Evolutionary conservation across 2,329 filamentous ascomycete genomes (phyloP).

Genomic region (Westerdykella sp.): DNA sequence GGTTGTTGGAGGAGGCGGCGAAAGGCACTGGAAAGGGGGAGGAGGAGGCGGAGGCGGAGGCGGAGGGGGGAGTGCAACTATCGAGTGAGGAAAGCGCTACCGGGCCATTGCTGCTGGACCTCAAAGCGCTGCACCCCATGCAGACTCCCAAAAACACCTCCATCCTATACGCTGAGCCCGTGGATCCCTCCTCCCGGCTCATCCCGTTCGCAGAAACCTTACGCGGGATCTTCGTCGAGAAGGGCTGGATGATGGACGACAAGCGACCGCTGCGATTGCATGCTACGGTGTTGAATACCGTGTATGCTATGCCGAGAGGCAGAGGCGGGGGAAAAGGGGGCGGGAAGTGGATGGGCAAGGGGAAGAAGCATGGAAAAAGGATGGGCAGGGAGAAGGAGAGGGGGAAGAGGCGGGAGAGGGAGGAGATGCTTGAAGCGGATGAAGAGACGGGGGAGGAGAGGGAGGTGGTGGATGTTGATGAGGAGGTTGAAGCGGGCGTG

Average conservation of each 20-base stretch:
- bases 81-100: conserved; percentile 13
- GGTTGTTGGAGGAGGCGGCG: conserved; percentile 31
- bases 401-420: background rate
- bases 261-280: conserved; percentile 66
- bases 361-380: background rate
- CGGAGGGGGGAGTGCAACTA: background rate
- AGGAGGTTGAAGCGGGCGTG: conserved; percentile 1
- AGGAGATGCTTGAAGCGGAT: conserved; percentile 1
- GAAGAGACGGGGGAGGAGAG: background rate
- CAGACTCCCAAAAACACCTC: conserved; percentile 51
- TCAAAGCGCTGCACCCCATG: conserved; percentile 55
- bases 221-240: conserved; percentile 48
- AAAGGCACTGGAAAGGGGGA: conserved; percentile 6
- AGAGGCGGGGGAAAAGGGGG: conserved; percentile 23
- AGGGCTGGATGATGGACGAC: conserved; percentile 53
- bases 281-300: conserved; percentile 79
- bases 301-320: conserved; percentile 56
- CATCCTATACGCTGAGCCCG: conserved; percentile 60
- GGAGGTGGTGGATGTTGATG: conserved; percentile 2
- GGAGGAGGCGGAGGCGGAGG: background rate
- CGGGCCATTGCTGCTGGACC: conserved; percentile 36
- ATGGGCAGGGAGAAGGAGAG: background rate
- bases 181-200: conserved; percentile 49
- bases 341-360: conserved; percentile 11
- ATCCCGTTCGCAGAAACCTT: conserved; percentile 53